Evolutionary conservation across 352 stramenopile species (phyloP), one percentile per base, ranked within the genome.

Genomic region (Phytophthora colocasiae): DNA sequence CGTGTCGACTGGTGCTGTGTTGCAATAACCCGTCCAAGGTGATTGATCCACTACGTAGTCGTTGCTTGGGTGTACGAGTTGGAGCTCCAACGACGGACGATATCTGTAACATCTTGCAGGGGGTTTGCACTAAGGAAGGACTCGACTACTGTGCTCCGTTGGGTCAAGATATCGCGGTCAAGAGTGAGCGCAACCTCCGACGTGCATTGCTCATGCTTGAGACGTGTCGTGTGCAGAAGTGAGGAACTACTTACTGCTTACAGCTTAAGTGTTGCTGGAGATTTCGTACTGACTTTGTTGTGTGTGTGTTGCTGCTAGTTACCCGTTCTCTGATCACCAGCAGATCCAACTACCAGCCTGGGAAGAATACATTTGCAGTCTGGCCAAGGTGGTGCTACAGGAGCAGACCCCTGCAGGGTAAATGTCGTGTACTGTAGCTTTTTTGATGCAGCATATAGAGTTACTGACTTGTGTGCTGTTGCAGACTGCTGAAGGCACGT

Each of bases 181-280:
- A 92, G 52, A 98, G 87, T 39, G 89, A 98, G 40, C 89, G 97
- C 40, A 99, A 99, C 77, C 69, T 99, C 45, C 89, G 98, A 31
- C 91, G 97, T 41, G 98, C 96, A 19, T 39, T 99, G 53, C 88
- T 99, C 31, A 99, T 99, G 95, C 80, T 99, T 1, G 98, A 99
- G 80, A 98, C 97, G 4, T 98, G 87, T 59, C 84, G 83, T 11
- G 86, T 94, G 15, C 86, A 94, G 65, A 78, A 80, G 81, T 92
- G 58, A 14, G 75, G 22, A 22, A 22, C 22, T 22, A 22, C 22
- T 22, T 22, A 22, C 22, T 22, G 22, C 22, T 22, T 22, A 22
- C 22, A 22, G 22, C 22, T 22, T 22, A 22, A n/a, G 22, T 46
- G 40, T 14, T 9, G 10, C 10, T 8, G 31, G 0, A 26, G 31